phyloP scores from a whole-genome alignment of 495 filamentous ascomycete genomes.

The Ascobolus immersus region DNA sequence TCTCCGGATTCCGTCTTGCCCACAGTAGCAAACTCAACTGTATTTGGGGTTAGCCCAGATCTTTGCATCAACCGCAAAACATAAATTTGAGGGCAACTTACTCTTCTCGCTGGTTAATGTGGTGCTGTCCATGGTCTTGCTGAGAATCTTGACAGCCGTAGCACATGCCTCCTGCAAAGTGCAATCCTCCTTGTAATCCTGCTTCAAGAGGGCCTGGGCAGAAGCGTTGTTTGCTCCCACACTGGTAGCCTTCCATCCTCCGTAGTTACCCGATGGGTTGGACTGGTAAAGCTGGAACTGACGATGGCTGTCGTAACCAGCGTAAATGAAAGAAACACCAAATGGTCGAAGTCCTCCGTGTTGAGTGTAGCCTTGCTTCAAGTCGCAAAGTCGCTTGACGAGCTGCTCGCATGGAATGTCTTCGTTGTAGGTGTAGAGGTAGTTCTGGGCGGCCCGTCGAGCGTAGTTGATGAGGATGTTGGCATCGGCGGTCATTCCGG shows the following conservation, averaged over 20 bases:
- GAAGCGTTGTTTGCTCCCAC: constrained; percentile 95
- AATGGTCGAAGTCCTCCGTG: constrained; percentile 94
- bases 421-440: constrained; percentile 97
- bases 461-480: constrained; percentile 99
- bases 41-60: constrained; percentile 8
- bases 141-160: constrained; percentile 93
- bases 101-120: constrained; percentile 98
- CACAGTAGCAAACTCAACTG: constrained; percentile 96
- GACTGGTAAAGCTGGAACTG: constrained; percentile 98
- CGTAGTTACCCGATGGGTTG: constrained; percentile 98
- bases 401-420: constrained; percentile 99
- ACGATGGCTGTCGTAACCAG: constrained; percentile 78
- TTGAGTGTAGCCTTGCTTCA: constrained; percentile 99
- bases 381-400: constrained; percentile 82
- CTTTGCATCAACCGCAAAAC: background rate
- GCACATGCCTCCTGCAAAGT: constrained; percentile 87
- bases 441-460: constrained; percentile 81
- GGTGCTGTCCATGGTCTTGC: constrained; percentile 99
- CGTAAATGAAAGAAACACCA: constrained; percentile 98
- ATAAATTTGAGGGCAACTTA: constrained; percentile 28
- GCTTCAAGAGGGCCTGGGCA: constrained; percentile 90
- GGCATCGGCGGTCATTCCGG: constrained; percentile 96
- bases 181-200: constrained; percentile 97
- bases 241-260: constrained; percentile 96
- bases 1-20: constrained; percentile 82